Conservation (phyloP, 2,329 filamentous ascomycete genomes). For the Hymenoscyphus infarciens region DNA sequence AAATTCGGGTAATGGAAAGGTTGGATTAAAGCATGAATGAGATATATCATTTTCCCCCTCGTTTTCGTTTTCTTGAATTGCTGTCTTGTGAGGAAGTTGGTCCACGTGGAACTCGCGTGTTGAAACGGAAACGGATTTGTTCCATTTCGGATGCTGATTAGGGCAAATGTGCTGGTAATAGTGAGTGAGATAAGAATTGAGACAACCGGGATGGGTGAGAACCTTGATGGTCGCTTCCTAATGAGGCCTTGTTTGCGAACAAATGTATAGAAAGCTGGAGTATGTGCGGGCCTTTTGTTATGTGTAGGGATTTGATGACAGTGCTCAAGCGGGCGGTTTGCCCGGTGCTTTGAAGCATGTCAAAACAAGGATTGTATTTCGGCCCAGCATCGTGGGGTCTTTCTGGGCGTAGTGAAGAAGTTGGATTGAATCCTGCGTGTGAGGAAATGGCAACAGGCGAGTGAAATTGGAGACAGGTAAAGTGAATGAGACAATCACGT, state of each 20-base stretch:
- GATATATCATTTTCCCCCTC: background rate
- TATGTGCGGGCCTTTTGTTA: background rate
- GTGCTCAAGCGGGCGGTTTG: background rate
- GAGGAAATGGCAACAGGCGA: background rate
- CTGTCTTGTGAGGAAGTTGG: background rate
- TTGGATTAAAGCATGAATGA: background rate
- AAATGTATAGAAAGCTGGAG: background rate
- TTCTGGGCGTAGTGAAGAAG: background rate
- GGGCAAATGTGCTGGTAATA: background rate
- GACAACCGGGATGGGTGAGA: background rate
- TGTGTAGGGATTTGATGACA: background rate
- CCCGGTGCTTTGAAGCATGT: background rate
- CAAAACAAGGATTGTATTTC: background rate
- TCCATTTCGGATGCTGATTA: background rate
- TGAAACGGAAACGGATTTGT: background rate
- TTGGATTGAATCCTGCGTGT: background rate
- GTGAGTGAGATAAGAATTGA: background rate
- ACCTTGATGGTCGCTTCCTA: background rate
- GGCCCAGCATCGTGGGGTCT: background rate
- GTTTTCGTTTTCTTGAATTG: background rate
- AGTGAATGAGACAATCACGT: background rate
- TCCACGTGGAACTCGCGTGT: slow-evolving; percentile 1
- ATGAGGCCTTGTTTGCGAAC: background rate
- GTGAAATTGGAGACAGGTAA: background rate
- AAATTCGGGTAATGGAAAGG: background rate